Conservation (phyloP, 148 eudicot genomes). For the Amaranthus cruentus region DNA sequence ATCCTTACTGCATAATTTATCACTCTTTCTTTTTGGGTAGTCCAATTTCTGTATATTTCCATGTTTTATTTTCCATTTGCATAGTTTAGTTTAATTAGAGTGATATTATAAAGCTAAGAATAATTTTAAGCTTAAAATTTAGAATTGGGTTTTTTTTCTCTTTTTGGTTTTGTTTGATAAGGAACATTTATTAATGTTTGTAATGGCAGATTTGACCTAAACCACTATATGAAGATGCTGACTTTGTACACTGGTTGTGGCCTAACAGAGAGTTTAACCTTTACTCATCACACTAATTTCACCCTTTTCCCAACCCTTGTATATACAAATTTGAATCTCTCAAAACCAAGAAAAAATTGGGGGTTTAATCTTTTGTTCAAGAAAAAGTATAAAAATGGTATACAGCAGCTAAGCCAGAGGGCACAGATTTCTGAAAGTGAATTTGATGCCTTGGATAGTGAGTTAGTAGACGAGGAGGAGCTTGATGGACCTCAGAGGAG, state of each 20-base stretch:
- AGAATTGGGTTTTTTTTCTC: too few relatives aligned
- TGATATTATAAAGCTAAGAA: too few relatives aligned
- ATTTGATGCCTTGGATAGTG: slow-evolving; percentile 21
- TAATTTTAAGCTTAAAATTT: too few relatives aligned
- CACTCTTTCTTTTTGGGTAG: too few relatives aligned
- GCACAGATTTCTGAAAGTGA: slow-evolving; percentile 24
- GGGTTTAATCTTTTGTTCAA: slow-evolving; percentile 2
- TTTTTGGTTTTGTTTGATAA: too few relatives aligned
- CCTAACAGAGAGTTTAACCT: slow-evolving; percentile 4
- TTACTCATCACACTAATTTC: slow-evolving; percentile 9
- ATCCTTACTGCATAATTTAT: too few relatives aligned
- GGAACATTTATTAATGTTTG: too few relatives aligned
- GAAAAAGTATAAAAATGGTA: slow-evolving; percentile 10
- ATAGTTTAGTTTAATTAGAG: too few relatives aligned
- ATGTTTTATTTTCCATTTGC: too few relatives aligned
- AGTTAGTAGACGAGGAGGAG: slow-evolving; percentile 44
- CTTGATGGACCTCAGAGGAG: slow-evolving; percentile 35
- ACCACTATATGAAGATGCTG: slow-evolving; percentile 16
- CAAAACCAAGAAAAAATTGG: slow-evolving; percentile 8
- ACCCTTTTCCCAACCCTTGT: slow-evolving; percentile 7
- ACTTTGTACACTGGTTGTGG: slow-evolving; percentile 15
- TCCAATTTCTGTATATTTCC: too few relatives aligned
- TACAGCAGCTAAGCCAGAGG: slow-evolving; percentile 15
- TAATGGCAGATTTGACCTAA: neutral
- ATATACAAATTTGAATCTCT: slow-evolving; percentile 15